Evolutionary conservation across 1,284 basidiomycete genomes (phyloP).

Genomic region (Puccinia novopanici): DNA sequence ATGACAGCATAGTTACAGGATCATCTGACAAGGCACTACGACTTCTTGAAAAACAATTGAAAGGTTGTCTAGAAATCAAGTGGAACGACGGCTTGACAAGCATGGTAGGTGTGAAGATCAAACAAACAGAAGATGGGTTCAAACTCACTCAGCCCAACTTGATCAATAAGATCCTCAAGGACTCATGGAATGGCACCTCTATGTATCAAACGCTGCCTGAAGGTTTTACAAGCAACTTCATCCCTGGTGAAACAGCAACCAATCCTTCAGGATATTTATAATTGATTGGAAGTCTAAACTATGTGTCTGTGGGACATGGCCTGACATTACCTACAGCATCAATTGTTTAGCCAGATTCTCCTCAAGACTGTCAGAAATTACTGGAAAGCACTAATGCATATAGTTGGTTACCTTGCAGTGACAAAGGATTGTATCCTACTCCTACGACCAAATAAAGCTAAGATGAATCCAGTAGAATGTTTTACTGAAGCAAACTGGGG

Average conservation of each 20-base stretch:
- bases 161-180: constrained; percentile 1
- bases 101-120: constrained; percentile 15
- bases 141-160: not conserved
- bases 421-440: not conserved
- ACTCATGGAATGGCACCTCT: not conserved
- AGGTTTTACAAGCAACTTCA: not conserved
- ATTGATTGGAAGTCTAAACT: not conserved
- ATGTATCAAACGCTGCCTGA: not conserved
- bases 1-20: constrained; percentile 3
- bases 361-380: not conserved
- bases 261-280: not conserved
- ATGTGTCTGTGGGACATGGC: constrained; percentile 14
- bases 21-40: not conserved
- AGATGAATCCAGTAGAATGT: not conserved
- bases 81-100: not conserved
- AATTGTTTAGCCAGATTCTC: constrained; percentile 7
- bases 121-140: not conserved
- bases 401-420: not conserved
- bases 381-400: constrained; percentile 20
- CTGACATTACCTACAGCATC: constrained; percentile 20
- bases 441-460: not conserved
- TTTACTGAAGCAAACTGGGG: constrained; percentile 15
- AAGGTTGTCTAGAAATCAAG: not conserved
- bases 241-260: not conserved
- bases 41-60: not conserved